Base-by-base conservation (phyloP, 495 filamentous ascomycete species). In the Xylaria nigripes region DNA sequence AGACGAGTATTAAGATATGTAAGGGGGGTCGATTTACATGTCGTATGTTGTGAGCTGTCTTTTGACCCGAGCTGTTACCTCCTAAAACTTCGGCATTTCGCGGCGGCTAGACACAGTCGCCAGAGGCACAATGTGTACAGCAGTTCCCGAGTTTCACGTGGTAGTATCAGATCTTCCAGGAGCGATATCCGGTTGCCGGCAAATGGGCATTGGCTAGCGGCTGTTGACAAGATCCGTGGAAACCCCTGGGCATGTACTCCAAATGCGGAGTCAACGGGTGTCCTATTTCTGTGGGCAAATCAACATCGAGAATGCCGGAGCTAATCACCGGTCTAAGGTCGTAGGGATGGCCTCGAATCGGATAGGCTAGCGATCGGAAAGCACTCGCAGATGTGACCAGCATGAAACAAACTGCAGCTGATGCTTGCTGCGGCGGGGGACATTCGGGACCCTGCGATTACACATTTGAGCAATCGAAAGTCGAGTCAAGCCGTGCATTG, bases 401-500 rank as follows among this genome's bases (percentile, higher is more conserved):
- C 19, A 29, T 29, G 40, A 49, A 48, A 48, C 53, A 25, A 27
- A 27, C 27, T 42, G 38, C 23, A 34, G 38, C 46, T 38, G 29
- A 44, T 38, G 16, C 38, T 27, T 44, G 46, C 53, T 36, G 27
- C 53, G 45, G 48, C 21, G 51, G 29, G 46, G 36, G 38, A 12
- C 24, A 42, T 40, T 46, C 45, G 53, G 42, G 42, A 46, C 50
- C 30, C 43, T 23, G 53, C 45, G 40, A 50, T 27, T 50, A 46
- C 38, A 29, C 18, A 23, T 55, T 30, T 45, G 46, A 55, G 36
- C 42, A 54, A 48, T 47, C 24, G 8, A 48, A 43, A 40, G 29
- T 48, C 27, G 46, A 30, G 46, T 21, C n/a, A 50, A 34, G 53
- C 46, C 53, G 45, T 46, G 46, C 53, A 50, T 41, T 34, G 53